Evolutionary conservation across 768 basidiomycete species (phyloP).

Genomic region (Phanerodontia chrysosporium): DNA sequence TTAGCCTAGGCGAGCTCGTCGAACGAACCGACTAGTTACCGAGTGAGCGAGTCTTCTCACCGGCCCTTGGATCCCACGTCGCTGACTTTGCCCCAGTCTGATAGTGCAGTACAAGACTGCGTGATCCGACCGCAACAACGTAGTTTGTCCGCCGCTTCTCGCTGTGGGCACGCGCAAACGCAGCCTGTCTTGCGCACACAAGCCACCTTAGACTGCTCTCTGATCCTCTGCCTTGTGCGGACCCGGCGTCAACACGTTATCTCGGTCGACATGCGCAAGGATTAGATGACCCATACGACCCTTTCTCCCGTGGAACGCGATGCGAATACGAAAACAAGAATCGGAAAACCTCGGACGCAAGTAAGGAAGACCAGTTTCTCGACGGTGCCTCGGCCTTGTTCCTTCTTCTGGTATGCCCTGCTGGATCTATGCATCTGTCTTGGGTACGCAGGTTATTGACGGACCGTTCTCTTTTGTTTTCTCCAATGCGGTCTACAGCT

Average conservation of each 20-base stretch:
- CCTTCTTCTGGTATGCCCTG: conserved; percentile 1
- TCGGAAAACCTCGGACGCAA: background rate
- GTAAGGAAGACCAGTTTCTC: background rate
- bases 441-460: conserved; percentile 1
- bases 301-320: background rate
- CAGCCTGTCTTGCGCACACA: background rate
- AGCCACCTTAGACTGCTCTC: background rate
- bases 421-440: background rate
- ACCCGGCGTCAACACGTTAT: background rate
- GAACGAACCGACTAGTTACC: background rate
- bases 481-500: background rate
- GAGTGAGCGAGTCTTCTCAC: background rate
- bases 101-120: background rate
- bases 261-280: background rate
- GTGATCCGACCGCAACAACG: background rate
- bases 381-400: background rate
- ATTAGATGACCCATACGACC: background rate
- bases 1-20: background rate
- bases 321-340: background rate
- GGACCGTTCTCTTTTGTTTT: background rate
- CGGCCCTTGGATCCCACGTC: background rate
- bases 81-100: background rate
- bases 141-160: background rate
- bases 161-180: background rate
- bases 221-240: background rate